Conservation (phyloP, 306 rosid genomes). For the Ammopiptanthus mongolicus region DNA sequence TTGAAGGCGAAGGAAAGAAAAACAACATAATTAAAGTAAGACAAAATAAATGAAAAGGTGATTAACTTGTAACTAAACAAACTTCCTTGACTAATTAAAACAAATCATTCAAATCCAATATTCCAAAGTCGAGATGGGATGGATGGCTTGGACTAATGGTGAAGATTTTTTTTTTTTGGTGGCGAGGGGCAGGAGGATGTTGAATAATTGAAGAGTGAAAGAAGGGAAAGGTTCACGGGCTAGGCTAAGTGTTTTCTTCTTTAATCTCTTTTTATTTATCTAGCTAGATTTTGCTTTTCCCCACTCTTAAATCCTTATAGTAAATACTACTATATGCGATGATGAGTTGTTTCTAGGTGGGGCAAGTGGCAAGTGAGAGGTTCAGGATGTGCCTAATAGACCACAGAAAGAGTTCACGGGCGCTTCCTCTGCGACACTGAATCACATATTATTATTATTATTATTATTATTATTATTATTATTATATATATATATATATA, state of each 20-base stretch:
- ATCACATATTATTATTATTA: constrained; percentile 19
- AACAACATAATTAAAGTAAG: not conserved
- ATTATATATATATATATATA: too few relatives aligned
- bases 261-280: not conserved
- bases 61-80: constrained; percentile 5
- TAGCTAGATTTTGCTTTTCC: constrained; percentile 8
- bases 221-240: constrained; percentile 31
- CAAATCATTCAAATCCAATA: not conserved
- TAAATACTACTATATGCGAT: constrained; percentile 3
- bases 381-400: constrained; percentile 17
- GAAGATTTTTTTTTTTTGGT: not conserved
- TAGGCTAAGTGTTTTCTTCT: not conserved
- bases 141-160: constrained; percentile 8
- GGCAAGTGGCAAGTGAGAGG: constrained; percentile 20
- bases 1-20: not conserved
- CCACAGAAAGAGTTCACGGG: constrained; percentile 45
- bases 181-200: not conserved
- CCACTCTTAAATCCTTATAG: not conserved
- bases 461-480: too few relatives aligned
- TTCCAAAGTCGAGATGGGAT: not conserved
- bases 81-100: not conserved
- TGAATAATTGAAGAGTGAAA: constrained; percentile 29
- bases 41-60: not conserved
- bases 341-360: constrained; percentile 25
- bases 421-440: constrained; percentile 25